A percentile compares a stretch with the other conserved stretches of the same genome.
These are phyloP conservation scores for Arachis stenosperma DNA, from an alignment of 306 rosid genomes.

Conservation along the genomic window DNA sequence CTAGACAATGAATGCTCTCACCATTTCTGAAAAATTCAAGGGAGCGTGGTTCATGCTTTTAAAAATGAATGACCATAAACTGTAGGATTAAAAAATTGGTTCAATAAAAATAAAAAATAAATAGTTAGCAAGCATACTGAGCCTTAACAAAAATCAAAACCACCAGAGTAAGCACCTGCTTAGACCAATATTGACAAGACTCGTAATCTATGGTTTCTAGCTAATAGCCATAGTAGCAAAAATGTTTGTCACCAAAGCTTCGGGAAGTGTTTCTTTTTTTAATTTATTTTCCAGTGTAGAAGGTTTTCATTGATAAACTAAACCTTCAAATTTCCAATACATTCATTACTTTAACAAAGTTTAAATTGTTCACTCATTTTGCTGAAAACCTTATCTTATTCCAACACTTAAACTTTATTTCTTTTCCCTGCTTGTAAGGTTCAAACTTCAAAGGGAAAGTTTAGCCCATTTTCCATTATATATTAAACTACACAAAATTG, in stretches of 20 bases:
- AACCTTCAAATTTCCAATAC: too few species aligned
- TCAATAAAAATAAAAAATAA: not conserved
- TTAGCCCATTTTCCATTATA: not conserved
- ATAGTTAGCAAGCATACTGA: not conserved
- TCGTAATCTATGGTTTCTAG: not conserved
- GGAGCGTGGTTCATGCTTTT: not conserved
- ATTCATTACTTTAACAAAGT: too few species aligned
- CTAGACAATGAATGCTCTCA: not conserved
- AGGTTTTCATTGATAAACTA: too few species aligned
- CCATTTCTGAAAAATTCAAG: not conserved
- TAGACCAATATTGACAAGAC: conserved; percentile 12
- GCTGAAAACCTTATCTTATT: too few species aligned
- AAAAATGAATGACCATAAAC: not conserved
- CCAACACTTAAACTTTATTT: too few species aligned
- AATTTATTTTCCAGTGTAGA: too few species aligned
- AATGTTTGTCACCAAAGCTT: not conserved
- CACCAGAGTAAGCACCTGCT: not conserved
- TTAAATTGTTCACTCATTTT: too few species aligned
- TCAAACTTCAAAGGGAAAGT: not conserved
- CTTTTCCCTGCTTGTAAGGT: not conserved
- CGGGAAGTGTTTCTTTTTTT: not conserved
- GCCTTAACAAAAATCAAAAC: not conserved
- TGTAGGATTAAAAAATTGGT: not conserved
- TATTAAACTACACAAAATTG: too few species aligned
- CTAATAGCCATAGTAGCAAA: not conserved